A percentile compares a stretch with the other conserved stretches of the same genome.
phyloP scores from a whole-genome alignment of 1,139 yeast genomes.

The Blastobotrys malaysiensis region DNA sequence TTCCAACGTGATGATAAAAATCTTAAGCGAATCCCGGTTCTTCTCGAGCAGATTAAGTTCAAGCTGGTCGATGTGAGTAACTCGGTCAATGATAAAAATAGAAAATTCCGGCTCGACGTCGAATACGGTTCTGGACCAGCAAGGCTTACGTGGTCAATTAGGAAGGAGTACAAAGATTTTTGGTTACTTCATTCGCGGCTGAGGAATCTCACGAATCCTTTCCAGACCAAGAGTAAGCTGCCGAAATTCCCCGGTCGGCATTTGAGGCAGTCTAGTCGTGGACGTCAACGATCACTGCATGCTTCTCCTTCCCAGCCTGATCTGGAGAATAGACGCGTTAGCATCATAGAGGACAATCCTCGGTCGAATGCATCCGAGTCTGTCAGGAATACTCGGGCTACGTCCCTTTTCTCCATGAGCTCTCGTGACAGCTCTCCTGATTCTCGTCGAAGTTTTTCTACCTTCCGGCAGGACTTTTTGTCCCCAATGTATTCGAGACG shows the following conservation, averaged over 20 bases:
- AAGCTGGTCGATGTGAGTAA: constrained; percentile 50
- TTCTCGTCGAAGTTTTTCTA: constrained; percentile 7
- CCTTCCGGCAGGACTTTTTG: constrained; percentile 9
- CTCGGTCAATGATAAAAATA: constrained; percentile 39
- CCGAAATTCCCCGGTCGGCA: constrained; percentile 32
- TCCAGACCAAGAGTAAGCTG: constrained; percentile 17
- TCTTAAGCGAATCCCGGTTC: constrained; percentile 71
- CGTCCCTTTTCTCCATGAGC: constrained; percentile 13
- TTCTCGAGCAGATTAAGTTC: constrained; percentile 67
- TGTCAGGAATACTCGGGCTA: constrained; percentile 2
- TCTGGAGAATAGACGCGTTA: not conserved
- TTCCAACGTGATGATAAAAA: constrained; percentile 76
- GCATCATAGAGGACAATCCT: not conserved
- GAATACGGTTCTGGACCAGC: constrained; percentile 88
- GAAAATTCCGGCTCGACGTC: constrained; percentile 59
- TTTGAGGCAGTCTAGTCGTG: constrained; percentile 3
- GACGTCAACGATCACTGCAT: not conserved
- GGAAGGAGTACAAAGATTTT: constrained; percentile 68
- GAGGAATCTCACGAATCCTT: constrained; percentile 41
- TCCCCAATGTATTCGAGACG: constrained; percentile 11
- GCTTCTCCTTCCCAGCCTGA: constrained; percentile 4
- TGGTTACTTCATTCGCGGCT: constrained; percentile 61
- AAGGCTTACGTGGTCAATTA: constrained; percentile 73
- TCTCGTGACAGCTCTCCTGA: constrained; percentile 5
- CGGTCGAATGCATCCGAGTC: not conserved